Base-by-base conservation (phyloP, 768 basidiomycete species). In the Nevesoporus exiguus region DNA sequence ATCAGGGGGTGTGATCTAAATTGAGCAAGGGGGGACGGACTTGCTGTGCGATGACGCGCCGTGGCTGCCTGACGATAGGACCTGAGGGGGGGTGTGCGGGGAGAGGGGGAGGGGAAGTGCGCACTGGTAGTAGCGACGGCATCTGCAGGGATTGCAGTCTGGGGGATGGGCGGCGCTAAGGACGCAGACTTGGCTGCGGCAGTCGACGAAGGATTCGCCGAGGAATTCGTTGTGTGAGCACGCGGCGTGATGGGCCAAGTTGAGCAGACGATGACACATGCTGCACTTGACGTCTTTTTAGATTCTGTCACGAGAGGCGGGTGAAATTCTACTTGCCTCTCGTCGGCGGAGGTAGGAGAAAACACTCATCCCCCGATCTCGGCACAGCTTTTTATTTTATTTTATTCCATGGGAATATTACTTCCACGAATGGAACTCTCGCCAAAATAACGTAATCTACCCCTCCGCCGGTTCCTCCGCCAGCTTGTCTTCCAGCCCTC, bases 241-340 rank as follows among this genome's bases (percentile, higher is more conserved):
- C n/a, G 37, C 67, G 30, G 63, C 66, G 59, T 75, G 78, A 62
- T 73, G 77, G 52, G 66, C 70, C 68, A 86, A 80, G 59, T 70
- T 74, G 62, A 88, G 78, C 48, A 72, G 74, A 58, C 84, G 79
- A 68, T 82, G 80, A 74, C 86, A 89, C 86, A 89, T 88, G 7
- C 65, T 58, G 27, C 44, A 8, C 24, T 15, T 22, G 4, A 15
- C 47, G 14, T 39, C 47, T 3, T 5, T 36, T 49, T 49, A 48
- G 44, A 52, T 9, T 22, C n/a, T 33, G 45, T 46, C 45, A 19
- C 8, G n/a, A n/a, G n/a, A n/a, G 19, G 51, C 33, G 47, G 41
- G 31, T 51, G 46, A 49, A 50, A 52, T 47, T 25, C n/a, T 40
- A 59, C 68, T 53, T 58, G 60, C 59, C 53, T 60, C 52, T 67